These are phyloP conservation scores for Chytriomyces sp. DNA, from an alignment of 192 early-diverging fungal species.

Conservation along the genomic window DNA sequence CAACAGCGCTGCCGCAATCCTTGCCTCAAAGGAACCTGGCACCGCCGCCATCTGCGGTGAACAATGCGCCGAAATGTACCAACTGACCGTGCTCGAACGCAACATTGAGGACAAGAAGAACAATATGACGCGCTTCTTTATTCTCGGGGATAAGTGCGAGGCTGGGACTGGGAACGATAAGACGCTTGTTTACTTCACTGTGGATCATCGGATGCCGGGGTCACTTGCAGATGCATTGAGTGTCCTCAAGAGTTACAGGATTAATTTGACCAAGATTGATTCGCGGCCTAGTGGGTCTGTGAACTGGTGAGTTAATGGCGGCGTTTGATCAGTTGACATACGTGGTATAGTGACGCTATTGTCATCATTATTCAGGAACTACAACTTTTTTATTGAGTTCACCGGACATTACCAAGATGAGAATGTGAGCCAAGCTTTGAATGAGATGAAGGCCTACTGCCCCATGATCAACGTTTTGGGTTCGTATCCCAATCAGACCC, in stretches of 20 bases:
- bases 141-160: slow-evolving; percentile 73
- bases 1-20: slow-evolving; percentile 86
- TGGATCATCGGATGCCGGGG: slow-evolving; percentile 85
- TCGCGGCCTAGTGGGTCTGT: slow-evolving; percentile 69
- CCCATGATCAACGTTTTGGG: slow-evolving; percentile 79
- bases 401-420: slow-evolving; percentile 76
- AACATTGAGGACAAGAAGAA: slow-evolving; percentile 79
- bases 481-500: slow-evolving; percentile 74
- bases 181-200: slow-evolving; percentile 84
- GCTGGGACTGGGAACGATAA: slow-evolving; percentile 71
- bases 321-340: neutral
- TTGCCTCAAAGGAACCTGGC: slow-evolving; percentile 73
- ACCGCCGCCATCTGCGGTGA: slow-evolving; percentile 82
- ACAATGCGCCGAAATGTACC: slow-evolving; percentile 78
- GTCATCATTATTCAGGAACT: slow-evolving; percentile 61
- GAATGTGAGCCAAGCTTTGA: slow-evolving; percentile 65
- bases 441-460: slow-evolving; percentile 71
- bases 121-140: slow-evolving; percentile 93
- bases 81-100: slow-evolving; percentile 71
- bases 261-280: slow-evolving; percentile 92
- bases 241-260: slow-evolving; percentile 75
- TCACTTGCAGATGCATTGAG: slow-evolving; percentile 82
- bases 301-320: neutral
- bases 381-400: slow-evolving; percentile 92
- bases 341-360: neutral